Percentiles rank a stretch among this genome's conserved stretches.
phyloP scores from a whole-genome alignment of 1,284 basidiomycete genomes.

The Leccinum colubrinum region DNA sequence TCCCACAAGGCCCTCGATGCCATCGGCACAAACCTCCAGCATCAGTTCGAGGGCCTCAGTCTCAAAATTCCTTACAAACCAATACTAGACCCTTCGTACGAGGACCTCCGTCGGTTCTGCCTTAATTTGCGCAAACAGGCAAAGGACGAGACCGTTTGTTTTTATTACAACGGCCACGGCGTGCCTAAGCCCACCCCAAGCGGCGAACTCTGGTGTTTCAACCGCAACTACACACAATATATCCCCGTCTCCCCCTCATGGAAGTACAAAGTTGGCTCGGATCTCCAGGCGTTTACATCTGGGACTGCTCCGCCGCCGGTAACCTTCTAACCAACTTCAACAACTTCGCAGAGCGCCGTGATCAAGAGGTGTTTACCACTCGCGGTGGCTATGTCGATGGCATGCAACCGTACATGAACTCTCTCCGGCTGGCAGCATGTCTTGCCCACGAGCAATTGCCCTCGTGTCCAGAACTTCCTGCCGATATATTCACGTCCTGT shows the following conservation, averaged over 20 bases:
- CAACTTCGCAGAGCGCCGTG: constrained; percentile 81
- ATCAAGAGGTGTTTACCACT: constrained; percentile 69
- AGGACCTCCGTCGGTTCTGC: constrained; percentile 92
- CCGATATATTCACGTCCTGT: constrained; percentile 97
- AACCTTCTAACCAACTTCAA: constrained; percentile 93
- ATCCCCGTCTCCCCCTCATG: constrained; percentile 90
- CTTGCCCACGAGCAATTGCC: constrained; percentile 90
- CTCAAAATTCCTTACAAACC: constrained; percentile 89
- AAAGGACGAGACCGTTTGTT: constrained; percentile 92
- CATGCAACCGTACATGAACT: constrained; percentile 78
- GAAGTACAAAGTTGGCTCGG: constrained; percentile 92
- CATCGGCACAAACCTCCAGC: constrained; percentile 89
- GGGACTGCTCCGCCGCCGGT: constrained; percentile 97
- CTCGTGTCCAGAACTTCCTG: constrained; percentile 94
- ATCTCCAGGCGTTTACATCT: constrained; percentile 96
- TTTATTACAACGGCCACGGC: constrained; percentile 99
- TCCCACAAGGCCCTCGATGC: constrained; percentile 88
- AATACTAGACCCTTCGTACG: constrained; percentile 92
- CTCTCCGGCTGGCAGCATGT: constrained; percentile 95
- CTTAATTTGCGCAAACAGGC: constrained; percentile 83
- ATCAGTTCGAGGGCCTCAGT: constrained; percentile 96
- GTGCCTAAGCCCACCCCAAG: constrained; percentile 96
- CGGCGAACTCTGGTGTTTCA: constrained; percentile 99
- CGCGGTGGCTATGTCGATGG: constrained; percentile 63
- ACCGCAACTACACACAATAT: constrained; percentile 97